These are phyloP conservation scores for Eucalyptus cloeziana DNA, from an alignment of 345 rosid species.

Conservation along the genomic window DNA sequence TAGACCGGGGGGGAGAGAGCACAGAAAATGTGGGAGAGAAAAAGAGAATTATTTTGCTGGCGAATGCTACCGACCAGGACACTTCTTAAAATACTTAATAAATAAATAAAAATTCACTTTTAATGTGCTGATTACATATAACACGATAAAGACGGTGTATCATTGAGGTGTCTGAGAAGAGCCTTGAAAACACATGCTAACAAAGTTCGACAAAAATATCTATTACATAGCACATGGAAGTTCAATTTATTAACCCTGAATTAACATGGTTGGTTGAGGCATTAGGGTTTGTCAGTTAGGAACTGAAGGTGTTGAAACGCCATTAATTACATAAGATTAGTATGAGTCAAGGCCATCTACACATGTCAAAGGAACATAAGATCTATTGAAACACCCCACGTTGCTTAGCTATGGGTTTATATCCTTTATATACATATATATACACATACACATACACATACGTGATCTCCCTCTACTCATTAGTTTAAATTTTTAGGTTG, in stretches of 20 bases:
- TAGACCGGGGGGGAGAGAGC: not conserved
- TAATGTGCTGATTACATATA: not conserved
- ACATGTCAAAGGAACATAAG: not conserved
- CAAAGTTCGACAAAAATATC: not conserved
- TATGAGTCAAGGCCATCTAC: not conserved
- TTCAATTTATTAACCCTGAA: not conserved
- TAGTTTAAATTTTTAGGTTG: not conserved
- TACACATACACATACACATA: too few relatives aligned
- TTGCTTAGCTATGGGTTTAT: not conserved
- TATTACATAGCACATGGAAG: not conserved
- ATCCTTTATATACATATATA: not conserved
- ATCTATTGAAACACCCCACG: not conserved
- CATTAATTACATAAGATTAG: not conserved
- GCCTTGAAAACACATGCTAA: not conserved
- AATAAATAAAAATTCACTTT: not conserved
- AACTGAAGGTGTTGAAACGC: not conserved
- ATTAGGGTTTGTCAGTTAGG: not conserved
- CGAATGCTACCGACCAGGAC: not conserved
- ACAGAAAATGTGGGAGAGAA: not conserved
- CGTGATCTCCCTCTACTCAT: rapidly evolving
- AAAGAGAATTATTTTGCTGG: not conserved
- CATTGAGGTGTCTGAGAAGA: not conserved
- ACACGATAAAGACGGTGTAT: not conserved
- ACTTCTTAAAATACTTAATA: not conserved
- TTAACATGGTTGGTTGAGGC: not conserved